Evolutionary conservation across 495 filamentous ascomycete species (phyloP), one percentile per base, ranked within the genome.

Genomic region (Aspergillus carlsbadensis): DNA sequence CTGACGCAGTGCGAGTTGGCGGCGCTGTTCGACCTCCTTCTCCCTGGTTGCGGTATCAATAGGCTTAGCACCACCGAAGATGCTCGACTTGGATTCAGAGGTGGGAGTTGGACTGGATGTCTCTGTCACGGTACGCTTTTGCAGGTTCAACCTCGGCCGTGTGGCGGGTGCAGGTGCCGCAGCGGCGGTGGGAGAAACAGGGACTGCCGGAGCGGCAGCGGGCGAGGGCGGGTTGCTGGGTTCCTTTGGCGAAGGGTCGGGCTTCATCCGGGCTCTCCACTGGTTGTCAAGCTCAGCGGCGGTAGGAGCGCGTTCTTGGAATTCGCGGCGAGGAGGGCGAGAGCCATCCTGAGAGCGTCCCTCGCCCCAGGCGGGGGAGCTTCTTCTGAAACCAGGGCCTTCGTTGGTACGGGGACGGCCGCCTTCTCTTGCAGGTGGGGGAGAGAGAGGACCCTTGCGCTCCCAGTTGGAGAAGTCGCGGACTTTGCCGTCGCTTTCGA

Each of bases 401-500:
- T 93, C 90, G 52, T 81, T 82, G 69, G 77, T 84, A 56, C 82
- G 76, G 52, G 86, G 81, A 39, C 89, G 86, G 51, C 89, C 87
- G 44, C 84, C 85, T 61, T 90, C 88, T 52, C 87, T 77, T 55
- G 72, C 75, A 21, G 76, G 67, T 29, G 87, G 70, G 10, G 92
- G 89, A 39, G 92, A 88, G 41, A 96, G 81, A 24, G 95, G 94
- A 20, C 94, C 95, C 65, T 91, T 93, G 52, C 94, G 89, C 71
- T 96, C 93, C 94, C 94, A 98, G 74, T 91, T 94, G 56, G 83
- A 79, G 61, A 97, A 89, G 64, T 96, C 91, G 20, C 92, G 87
- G 49, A 87, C 74, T 70, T 92, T 95, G 58, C 89, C 88, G 66
- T 96, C 91, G 56, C 86, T 85, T 72, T 81, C 78, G 53, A 81